Conservation (phyloP, 148 eudicot species). For the Gaultheria prostrata region DNA sequence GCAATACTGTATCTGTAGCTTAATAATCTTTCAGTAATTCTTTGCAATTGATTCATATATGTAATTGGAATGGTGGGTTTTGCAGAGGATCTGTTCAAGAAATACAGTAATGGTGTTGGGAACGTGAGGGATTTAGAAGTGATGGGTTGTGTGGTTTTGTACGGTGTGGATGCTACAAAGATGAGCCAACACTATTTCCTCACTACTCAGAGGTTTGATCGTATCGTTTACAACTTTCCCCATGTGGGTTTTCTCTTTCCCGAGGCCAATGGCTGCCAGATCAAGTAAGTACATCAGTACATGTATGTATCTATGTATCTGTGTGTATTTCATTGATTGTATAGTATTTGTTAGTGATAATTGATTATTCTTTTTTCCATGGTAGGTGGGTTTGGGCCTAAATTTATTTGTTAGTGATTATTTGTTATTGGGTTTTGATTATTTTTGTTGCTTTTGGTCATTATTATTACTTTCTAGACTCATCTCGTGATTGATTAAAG, state of each 20-base stretch:
- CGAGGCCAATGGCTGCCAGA: constrained; percentile 32
- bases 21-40: too few relatives aligned
- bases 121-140: constrained; percentile 32
- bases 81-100: constrained; percentile 24
- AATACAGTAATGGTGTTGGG: constrained; percentile 25
- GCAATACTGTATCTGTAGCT: too few relatives aligned
- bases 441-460: too few relatives aligned
- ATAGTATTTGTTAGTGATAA: not conserved
- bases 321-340: not conserved
- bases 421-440: too few relatives aligned
- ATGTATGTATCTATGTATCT: not conserved
- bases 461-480: too few relatives aligned
- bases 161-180: constrained; percentile 29
- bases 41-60: not conserved
- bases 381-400: not conserved
- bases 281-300: constrained; percentile 17
- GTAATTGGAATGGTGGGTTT: not conserved
- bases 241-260: constrained; percentile 37
- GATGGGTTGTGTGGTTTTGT: constrained; percentile 26
- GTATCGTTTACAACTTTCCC: constrained; percentile 37
- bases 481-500: too few relatives aligned
- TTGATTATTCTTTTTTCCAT: not conserved
- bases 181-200: constrained; percentile 32
- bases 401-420: too few relatives aligned
- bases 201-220: constrained; percentile 33